Percentiles rank a stretch among this genome's conserved stretches.
phyloP scores from a whole-genome alignment of 305 asterid genomes.

The Solanum hybrid region DNA sequence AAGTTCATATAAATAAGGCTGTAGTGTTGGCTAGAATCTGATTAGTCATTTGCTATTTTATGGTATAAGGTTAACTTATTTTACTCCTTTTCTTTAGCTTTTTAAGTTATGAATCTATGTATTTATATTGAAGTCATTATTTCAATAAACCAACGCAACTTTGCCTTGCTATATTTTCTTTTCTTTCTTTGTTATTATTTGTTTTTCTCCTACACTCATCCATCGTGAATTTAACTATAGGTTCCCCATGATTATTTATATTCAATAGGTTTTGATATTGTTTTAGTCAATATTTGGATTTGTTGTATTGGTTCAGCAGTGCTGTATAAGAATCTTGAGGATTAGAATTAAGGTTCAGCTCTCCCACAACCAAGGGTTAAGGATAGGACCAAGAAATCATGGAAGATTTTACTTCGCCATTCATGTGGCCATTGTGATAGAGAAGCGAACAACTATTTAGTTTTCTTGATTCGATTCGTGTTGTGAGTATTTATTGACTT shows the following conservation, averaged over 20 bases:
- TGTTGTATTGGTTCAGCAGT: no score
- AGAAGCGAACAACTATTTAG: neutral
- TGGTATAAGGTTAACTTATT: no score
- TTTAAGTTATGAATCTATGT: neutral
- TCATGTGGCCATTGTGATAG: neutral
- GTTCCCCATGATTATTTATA: neutral
- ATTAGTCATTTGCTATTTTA: neutral
- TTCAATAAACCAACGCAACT: neutral
- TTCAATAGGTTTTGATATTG: no score
- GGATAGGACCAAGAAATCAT: neutral
- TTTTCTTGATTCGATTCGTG: no score
- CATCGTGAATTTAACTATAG: neutral
- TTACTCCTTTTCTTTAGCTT: no score
- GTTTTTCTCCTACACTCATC: neutral
- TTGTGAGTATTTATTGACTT: no score
- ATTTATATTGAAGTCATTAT: no score
- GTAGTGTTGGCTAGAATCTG: neutral
- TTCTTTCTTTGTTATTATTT: neutral
- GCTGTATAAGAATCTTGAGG: no score
- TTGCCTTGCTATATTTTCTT: neutral
- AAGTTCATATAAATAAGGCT: neutral
- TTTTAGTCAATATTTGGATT: no score
- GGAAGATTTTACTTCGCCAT: neutral
- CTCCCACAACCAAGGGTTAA: no score
- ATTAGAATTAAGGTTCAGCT: no score